A percentile compares a stretch with the other conserved stretches of the same genome.
Evolutionary conservation across 169 alveolate genomes (phyloP).

Genomic region (Plasmodium blacklocki): DNA sequence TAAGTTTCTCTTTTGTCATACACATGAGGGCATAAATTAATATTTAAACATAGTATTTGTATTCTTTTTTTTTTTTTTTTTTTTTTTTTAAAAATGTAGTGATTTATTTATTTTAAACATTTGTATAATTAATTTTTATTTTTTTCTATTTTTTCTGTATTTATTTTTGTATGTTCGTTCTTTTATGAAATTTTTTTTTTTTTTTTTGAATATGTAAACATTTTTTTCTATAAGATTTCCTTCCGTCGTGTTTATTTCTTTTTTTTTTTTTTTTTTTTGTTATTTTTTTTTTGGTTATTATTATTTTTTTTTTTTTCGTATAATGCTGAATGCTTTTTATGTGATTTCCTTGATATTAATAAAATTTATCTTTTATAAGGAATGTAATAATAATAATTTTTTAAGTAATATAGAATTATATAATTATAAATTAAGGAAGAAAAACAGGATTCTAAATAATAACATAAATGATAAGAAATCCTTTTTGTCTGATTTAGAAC

Average conservation of each 20-base stretch:
- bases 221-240: no score
- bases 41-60: no score
- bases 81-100: no score
- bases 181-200: no score
- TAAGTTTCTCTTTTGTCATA: no score
- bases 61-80: no score
- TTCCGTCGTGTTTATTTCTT: background rate
- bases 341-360: conserved; percentile 38
- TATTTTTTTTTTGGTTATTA: conserved; percentile 2
- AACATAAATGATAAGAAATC: background rate
- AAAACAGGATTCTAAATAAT: conserved; percentile 12
- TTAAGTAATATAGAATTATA: conserved; percentile 8
- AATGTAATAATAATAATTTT: conserved; percentile 8
- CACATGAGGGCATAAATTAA: no score
- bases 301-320: conserved; percentile 2
- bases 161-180: no score
- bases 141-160: no score
- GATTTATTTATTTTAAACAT: no score
- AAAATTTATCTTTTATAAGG: conserved; percentile 30
- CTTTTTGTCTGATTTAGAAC: conserved; percentile 18
- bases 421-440: conserved; percentile 17
- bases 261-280: background rate
- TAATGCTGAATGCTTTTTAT: conserved; percentile 35
- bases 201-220: no score
- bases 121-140: no score